A percentile compares a stretch with the other conserved stretches of the same genome.
phyloP scores from a whole-genome alignment of 1,284 basidiomycete species.

The Ustilago shanxiensis region DNA sequence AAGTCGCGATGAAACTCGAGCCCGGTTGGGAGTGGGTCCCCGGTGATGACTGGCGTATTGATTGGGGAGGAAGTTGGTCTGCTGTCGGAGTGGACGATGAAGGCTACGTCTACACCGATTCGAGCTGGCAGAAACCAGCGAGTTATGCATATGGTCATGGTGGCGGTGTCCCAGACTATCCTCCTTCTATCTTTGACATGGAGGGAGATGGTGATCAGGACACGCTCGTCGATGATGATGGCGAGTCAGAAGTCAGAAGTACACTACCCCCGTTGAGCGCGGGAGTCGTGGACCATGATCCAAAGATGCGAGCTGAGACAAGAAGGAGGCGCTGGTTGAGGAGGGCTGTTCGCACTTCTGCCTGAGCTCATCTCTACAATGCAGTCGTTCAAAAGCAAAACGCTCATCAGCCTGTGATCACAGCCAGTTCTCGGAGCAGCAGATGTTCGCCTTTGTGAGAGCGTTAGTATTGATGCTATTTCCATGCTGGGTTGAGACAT shows the following conservation, averaged over 20 bases:
- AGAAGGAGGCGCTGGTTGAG: slow-evolving; percentile 54
- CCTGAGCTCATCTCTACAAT: background rate
- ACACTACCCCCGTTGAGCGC: slow-evolving; percentile 39
- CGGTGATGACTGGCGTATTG: slow-evolving; percentile 69
- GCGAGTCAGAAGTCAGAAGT: slow-evolving; percentile 31
- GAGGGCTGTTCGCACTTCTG: slow-evolving; percentile 35
- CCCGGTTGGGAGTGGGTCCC: slow-evolving; percentile 66
- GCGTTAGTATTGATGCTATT: slow-evolving; percentile 7
- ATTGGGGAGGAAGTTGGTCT: slow-evolving; percentile 67
- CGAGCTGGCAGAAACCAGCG: slow-evolving; percentile 65
- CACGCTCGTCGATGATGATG: slow-evolving; percentile 17
- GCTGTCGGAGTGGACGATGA: slow-evolving; percentile 64
- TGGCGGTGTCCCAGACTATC: slow-evolving; percentile 44
- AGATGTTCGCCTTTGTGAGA: background rate
- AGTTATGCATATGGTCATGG: slow-evolving; percentile 65
- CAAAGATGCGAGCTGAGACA: slow-evolving; percentile 41
- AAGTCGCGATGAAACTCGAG: slow-evolving; percentile 61
- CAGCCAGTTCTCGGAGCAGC: background rate
- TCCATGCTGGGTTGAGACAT: background rate
- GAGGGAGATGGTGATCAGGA: slow-evolving; percentile 18
- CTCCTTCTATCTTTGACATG: slow-evolving; percentile 44
- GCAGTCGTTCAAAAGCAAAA: background rate
- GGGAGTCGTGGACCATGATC: slow-evolving; percentile 47
- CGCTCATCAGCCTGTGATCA: background rate
- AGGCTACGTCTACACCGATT: slow-evolving; percentile 68